Evolutionary conservation across 2,329 filamentous ascomycete species (phyloP), one percentile per base, ranked within the genome.

Genomic region (Bipolaris sorokiniana): DNA sequence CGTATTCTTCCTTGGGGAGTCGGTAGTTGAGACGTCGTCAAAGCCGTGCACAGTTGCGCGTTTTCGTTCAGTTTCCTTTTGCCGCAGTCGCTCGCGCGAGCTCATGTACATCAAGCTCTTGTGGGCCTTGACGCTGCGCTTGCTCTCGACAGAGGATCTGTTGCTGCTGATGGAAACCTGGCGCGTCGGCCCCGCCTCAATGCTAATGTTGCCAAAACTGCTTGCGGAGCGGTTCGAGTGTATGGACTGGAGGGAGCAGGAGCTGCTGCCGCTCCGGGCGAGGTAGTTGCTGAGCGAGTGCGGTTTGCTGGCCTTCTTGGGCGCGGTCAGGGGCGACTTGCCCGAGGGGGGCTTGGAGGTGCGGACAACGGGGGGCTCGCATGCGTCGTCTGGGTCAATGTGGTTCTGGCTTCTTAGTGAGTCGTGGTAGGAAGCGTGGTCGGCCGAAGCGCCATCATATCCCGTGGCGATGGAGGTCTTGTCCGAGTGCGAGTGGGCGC

Each of bases 281-380:
- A 90, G 79, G 40, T 90, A 83, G 40, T 83, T 85, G 67, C 83
- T 85, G 41, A 90, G 71, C 11, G 85, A 84, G 49, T 70, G 66
- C 45, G 74, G 59, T 65, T 74, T 76, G 48, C 72, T 72, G 45
- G 64, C 67, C 66, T 73, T 75, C 26, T 70, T 72, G 80, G 86
- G 83, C 0, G 88, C 85, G n/a, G 89, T 92, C 49, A 90, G 78
- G 16, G 87, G 79, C 23, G 90, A 92, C 67, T 88, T 86, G 51
- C 90, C 90, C 48, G 90, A 91, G 0, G 90, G 90, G 7, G 88
- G 89, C 74, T 93, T 93, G 31, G 91, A 86, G 31, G 93, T 96
- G 62, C 89, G 88, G 66, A 96, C 85, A 52, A 94, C 85, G 16
- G 92, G 92, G 11, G 91, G 78, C 59, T 82, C 79, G 31, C 84